Conservation (phyloP, 2,329 filamentous ascomycete species). For the Cryphonectria japonica region DNA sequence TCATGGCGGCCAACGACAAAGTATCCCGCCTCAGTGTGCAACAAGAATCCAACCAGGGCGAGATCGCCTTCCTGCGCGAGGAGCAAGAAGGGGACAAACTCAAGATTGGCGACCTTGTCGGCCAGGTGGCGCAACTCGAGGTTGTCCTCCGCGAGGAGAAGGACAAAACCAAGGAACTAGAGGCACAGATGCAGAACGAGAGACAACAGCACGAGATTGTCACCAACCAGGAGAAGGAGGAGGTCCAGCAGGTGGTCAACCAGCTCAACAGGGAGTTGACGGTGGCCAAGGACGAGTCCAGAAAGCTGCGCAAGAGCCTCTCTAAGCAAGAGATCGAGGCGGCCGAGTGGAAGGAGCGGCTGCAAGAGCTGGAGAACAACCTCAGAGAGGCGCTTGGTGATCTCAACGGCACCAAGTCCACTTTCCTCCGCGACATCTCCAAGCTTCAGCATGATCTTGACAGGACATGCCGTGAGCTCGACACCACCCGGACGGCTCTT, state of each 20-base stretch:
- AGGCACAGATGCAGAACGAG: slow-evolving; percentile 77
- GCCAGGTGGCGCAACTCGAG: slow-evolving; percentile 77
- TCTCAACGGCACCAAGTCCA: slow-evolving; percentile 82
- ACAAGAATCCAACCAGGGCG: slow-evolving; percentile 87
- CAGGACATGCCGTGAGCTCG: slow-evolving; percentile 79
- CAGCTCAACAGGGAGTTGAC: slow-evolving; percentile 87
- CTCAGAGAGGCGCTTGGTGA: slow-evolving; percentile 86
- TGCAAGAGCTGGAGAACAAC: slow-evolving; percentile 88
- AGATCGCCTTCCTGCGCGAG: slow-evolving; percentile 93
- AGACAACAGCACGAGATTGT: slow-evolving; percentile 85
- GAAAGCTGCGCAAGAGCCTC: slow-evolving; percentile 80
- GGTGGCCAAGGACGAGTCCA: slow-evolving; percentile 81
- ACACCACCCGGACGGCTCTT: slow-evolving; percentile 74
- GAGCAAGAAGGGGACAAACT: slow-evolving; percentile 98
- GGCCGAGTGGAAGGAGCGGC: slow-evolving; percentile 85
- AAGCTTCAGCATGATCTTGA: slow-evolving; percentile 89
- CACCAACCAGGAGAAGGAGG: slow-evolving; percentile 87
- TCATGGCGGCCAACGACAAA: slow-evolving; percentile 85
- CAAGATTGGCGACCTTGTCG: slow-evolving; percentile 91
- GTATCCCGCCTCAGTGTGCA: slow-evolving; percentile 86
- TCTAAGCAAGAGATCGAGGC: slow-evolving; percentile 86
- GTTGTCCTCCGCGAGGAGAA: slow-evolving; percentile 82
- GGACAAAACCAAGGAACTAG: slow-evolving; percentile 73
- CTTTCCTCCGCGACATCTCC: slow-evolving; percentile 71
- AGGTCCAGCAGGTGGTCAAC: slow-evolving; percentile 90